A percentile compares a stretch with the other conserved stretches of the same genome.
These are phyloP conservation scores for Theobroma cacao DNA, from an alignment of 345 rosid species.

Conservation along the genomic window DNA sequence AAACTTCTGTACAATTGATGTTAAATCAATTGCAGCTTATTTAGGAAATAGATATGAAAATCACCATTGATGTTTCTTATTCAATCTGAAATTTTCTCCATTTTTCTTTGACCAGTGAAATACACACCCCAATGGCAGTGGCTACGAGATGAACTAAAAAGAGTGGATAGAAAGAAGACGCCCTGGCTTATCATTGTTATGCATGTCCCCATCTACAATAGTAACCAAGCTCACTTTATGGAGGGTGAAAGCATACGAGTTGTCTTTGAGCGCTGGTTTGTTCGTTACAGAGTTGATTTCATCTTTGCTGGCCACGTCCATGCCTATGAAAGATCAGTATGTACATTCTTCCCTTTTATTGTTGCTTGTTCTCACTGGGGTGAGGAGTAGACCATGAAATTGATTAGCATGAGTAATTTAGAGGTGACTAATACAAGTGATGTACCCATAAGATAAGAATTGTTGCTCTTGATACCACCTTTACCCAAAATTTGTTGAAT, in stretches of 20 bases:
- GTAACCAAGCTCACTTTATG: conserved; percentile 48
- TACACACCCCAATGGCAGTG: conserved; percentile 57
- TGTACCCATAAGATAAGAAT: not conserved
- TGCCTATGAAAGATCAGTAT: conserved; percentile 62
- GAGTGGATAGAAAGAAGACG: conserved; percentile 49
- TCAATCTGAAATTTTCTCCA: not conserved
- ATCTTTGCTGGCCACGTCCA: conserved; percentile 61
- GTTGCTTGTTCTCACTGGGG: not conserved
- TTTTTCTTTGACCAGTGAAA: conserved; percentile 32
- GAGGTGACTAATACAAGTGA: not conserved
- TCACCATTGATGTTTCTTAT: not conserved
- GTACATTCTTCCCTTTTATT: conserved; percentile 14
- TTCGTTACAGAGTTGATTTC: conserved; percentile 42
- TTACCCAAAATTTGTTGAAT: not conserved
- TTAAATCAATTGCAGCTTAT: not conserved
- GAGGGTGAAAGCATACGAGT: conserved; percentile 61
- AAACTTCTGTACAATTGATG: not conserved
- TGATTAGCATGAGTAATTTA: not conserved
- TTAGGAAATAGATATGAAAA: not conserved
- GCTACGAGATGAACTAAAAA: conserved; percentile 45
- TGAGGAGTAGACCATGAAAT: not conserved
- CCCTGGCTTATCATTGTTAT: conserved; percentile 59
- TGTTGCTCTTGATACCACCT: not conserved
- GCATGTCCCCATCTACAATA: conserved; percentile 52
- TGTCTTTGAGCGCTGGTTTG: conserved; percentile 50